Evolutionary conservation across 805 yeast species (phyloP), one percentile per base, ranked within the genome.

Genomic region (Pichia nanzhaoensis): DNA sequence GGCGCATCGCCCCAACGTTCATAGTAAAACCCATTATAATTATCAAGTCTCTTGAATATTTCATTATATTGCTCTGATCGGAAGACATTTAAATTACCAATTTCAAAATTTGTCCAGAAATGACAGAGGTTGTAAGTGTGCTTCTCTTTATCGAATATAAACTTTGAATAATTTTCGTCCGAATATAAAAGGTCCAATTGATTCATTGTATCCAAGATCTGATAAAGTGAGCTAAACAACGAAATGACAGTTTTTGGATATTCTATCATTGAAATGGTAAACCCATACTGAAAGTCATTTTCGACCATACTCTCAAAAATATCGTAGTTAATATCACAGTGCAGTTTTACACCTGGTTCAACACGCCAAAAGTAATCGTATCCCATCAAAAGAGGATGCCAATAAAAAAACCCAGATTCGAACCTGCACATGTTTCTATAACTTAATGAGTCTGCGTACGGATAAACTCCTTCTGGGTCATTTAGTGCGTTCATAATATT

Each of bases 1-100:
- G 95, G 95, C 7, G 95, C 95, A 64, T 87, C 95, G 46, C 95
- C 95, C 95, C 95, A 85, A 60, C 95, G 74, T 68, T 84, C 87
- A 63, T 86, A 87, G 67, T 81, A 87, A 67, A 87, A 86, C 9
- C 95, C 95, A 59, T 95, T 93, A n/a, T 79, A 72, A 45, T 70
- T 60, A 63, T 87, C 95, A 56, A 87, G 71, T 53, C 71, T 66
- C 21, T 84, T 80, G 56, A 87, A 87, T 58, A 80, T 80, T 40
- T 74, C 71, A 33, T 61, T 62, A 60, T 87, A 87, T 8, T 81
- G 80, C 39, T 75, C 71, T n/a, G 76, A 63, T 57, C 93, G 71
- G 80, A 86, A 82, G 56, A 84, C 72, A 52, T 80, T 75, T 64
- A 85, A 69, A 48, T 78, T 75, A 9, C 84, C 93, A 52, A 87